phyloP scores from a whole-genome alignment of 176 grass and related monocot genomes.

The Aegilops umbellulata region DNA sequence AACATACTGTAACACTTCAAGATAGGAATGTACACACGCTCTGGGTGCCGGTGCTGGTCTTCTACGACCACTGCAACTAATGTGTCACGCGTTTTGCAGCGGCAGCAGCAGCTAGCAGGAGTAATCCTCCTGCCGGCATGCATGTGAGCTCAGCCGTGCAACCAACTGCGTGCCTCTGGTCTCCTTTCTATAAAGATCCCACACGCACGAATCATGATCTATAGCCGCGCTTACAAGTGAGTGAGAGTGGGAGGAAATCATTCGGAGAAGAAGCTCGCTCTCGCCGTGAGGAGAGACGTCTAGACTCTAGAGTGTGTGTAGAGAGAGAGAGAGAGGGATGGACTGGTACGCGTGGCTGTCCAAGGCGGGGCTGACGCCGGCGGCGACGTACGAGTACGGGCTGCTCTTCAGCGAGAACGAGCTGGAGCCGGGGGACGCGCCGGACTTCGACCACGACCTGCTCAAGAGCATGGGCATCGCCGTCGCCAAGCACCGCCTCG shows the following conservation, averaged over 20 bases:
- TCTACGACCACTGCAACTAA: background rate
- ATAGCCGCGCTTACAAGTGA: background rate
- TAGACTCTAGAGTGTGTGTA: too few relatives aligned
- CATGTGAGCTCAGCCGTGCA: constrained; percentile 33
- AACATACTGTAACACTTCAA: background rate
- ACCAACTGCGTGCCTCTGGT: background rate
- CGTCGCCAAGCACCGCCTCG: constrained; percentile 81
- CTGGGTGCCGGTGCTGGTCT: background rate
- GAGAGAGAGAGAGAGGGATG: background rate
- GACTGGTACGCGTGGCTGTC: constrained; percentile 90
- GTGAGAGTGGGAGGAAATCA: too few relatives aligned
- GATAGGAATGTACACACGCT: background rate
- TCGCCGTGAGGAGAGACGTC: background rate
- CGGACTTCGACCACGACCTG: constrained; percentile 83
- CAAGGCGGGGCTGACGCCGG: constrained; percentile 51
- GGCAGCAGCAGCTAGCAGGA: background rate
- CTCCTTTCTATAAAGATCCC: constrained; percentile 31
- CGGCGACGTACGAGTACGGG: constrained; percentile 60
- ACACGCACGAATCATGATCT: background rate
- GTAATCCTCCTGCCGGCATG: constrained; percentile 15
- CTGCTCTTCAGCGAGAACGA: constrained; percentile 63
- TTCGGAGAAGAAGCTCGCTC: background rate
- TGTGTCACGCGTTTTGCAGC: background rate
- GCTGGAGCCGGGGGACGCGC: constrained; percentile 65
- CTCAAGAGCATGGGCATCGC: constrained; percentile 94